Conservation (phyloP, 306 rosid genomes). For the Cercis canadensis region DNA sequence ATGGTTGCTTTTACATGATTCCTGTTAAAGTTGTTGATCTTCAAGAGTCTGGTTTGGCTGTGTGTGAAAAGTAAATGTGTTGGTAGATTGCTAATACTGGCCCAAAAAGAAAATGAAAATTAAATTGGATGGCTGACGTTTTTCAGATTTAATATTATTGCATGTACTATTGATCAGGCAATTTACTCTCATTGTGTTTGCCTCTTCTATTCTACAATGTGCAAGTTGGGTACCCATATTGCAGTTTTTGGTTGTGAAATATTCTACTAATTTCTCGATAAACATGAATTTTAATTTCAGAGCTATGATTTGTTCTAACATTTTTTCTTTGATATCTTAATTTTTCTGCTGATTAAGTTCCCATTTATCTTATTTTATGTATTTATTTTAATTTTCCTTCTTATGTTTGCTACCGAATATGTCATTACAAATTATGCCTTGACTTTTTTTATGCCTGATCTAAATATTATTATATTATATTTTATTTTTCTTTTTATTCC, state of each 20-base stretch:
- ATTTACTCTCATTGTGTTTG: conserved; percentile 10
- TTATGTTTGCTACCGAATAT: conserved; percentile 29
- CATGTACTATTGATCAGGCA: conserved; percentile 14
- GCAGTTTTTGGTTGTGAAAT: conserved; percentile 14
- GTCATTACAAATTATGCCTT: conserved; percentile 5
- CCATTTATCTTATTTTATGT: conserved; percentile 27
- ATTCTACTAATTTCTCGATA: conserved; percentile 8
- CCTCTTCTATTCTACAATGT: conserved; percentile 9
- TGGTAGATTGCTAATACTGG: conserved; percentile 12
- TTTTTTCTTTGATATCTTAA: neutral
- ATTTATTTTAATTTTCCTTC: conserved; percentile 24
- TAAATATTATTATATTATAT: conserved; percentile 1
- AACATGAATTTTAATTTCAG: conserved; percentile 16
- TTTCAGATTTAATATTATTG: conserved; percentile 27
- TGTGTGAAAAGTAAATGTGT: neutral
- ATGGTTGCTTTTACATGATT: conserved; percentile 38
- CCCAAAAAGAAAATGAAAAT: conserved; percentile 1
- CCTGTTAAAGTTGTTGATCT: neutral
- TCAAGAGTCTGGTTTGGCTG: conserved; percentile 22
- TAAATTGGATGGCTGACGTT: conserved; percentile 12
- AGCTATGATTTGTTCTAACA: conserved; percentile 1
- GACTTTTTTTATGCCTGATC: neutral
- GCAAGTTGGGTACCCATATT: conserved; percentile 9
- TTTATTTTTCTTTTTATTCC: conserved; percentile 12
- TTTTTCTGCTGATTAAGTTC: conserved; percentile 6